Base-by-base conservation (phyloP, 352 stramenopile species). In the Phytophthora citricola region DNA sequence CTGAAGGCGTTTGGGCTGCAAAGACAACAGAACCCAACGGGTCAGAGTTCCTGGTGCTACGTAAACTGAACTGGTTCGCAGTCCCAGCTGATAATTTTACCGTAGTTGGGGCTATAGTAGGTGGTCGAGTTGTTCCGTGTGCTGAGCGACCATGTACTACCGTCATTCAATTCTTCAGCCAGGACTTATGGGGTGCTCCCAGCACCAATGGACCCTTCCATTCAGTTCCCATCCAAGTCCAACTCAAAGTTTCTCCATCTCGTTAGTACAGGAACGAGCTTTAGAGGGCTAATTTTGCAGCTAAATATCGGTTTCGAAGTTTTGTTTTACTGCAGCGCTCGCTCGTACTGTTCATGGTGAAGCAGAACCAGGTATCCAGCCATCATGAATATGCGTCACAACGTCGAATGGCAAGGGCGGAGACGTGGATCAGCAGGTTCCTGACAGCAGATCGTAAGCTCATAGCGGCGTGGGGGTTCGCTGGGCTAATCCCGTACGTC, bases 1-100 rank as follows among this genome's bases (percentile, higher is more conserved):
- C 32, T 69, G 9, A 73, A 73, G 36, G 46, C 65, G 9, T 56
- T 73, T 38, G 59, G 65, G 0, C 26, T 73, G 12, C 22, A 69
- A 4, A 61, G 32, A 34, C 52, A 17, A 12, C 38, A 31, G 52
- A 65, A 8, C 52, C 51, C 10, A 36, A 58, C 12, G 58, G 48
- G 14, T 48, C 38, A 1, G 65, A 69, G 26, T 58, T 58, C 48
- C 20, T 73, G 0, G 40, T 57, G 14, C 3, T 69, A 0, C 6
- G 58, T 34, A 51, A 53, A 14, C 34, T 73, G 11, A 29, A 65
- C 14, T 69, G 58, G 65, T 22, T 60, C 9, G 9, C 26, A 17
- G 54, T 48, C 1, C 52, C 47, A 17, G 26, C 11, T 0, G 36
- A 61, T 15, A 62, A 58, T 5, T 43, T 69, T n/a, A 7, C 60